These are phyloP conservation scores for Boletus rubescentipes DNA, from an alignment of 768 basidiomycete species.

Conservation along the genomic window DNA sequence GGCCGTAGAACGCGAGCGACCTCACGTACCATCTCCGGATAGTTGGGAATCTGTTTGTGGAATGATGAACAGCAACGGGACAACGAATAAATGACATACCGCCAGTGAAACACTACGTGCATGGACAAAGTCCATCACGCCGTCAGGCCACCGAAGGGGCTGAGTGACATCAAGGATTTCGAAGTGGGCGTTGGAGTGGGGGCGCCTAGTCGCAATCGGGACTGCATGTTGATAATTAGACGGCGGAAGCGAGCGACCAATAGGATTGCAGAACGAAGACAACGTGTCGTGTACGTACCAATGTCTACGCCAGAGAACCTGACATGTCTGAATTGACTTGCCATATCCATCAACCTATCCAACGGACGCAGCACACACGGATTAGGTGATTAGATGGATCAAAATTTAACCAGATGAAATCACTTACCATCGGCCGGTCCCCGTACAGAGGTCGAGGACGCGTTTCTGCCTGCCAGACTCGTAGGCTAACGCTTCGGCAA, in stretches of 20 bases:
- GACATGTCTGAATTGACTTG: constrained; percentile 59
- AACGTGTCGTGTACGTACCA: constrained; percentile 45
- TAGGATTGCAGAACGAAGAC: constrained; percentile 11
- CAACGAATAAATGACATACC: constrained; percentile 40
- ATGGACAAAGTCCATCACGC: constrained; percentile 67
- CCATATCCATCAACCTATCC: constrained; percentile 75
- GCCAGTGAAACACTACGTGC: constrained; percentile 59
- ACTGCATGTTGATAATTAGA: constrained; percentile 41
- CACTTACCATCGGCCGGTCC: constrained; percentile 69
- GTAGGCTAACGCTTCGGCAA: constrained; percentile 48
- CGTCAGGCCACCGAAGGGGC: constrained; percentile 48
- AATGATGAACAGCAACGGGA: constrained; percentile 15
- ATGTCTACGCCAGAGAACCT: constrained; percentile 73
- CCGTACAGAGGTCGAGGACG: constrained; percentile 75
- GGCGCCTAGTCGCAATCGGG: constrained; percentile 67
- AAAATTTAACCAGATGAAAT: constrained; percentile 16
- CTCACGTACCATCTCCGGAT: constrained; percentile 53
- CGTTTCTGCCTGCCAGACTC: constrained; percentile 43
- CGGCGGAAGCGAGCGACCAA: constrained; percentile 3
- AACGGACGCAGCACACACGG: constrained; percentile 8
- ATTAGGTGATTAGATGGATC: constrained; percentile 23
- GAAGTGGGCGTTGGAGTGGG: constrained; percentile 59
- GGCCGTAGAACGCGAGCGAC: constrained; percentile 62
- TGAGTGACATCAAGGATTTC: constrained; percentile 64
- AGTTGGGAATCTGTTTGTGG: constrained; percentile 51